Evolutionary conservation across 441 rosid genomes (phyloP), one percentile per base, ranked within the genome.

Genomic region (Isatis lusitanica): DNA sequence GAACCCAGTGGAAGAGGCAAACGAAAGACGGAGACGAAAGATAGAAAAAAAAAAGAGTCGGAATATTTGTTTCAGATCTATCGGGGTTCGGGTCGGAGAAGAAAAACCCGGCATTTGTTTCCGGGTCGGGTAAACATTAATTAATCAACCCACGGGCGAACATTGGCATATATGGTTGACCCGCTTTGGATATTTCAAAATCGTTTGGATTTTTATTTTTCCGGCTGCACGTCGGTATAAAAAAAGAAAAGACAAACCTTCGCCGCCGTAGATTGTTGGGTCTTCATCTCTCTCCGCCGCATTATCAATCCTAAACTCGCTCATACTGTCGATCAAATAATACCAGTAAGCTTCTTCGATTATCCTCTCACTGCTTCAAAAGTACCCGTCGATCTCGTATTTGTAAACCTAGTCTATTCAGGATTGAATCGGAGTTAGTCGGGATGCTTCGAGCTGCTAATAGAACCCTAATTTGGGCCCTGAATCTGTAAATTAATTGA

Each of bases 1-100:
- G 67, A 65, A 48, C 43, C 21, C 24, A 51, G 46, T 10, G 17
- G 3, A 62, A 18, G 64, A 73, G 36, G 28, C 56, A 53, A 43
- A 40, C 40, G 69, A 12, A 17, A 13, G 62, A 58, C 11, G 36
- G 9, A 17, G 63, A 58, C 18, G 63, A 4, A 58, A 12, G 55
- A 42, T 21, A 21, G 24, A 21, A 52, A 7, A 15, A 31, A 3
- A 12, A 31, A 3, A 12, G 53, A 24, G 43, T 50, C 56, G 21
- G 67, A 70, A 64, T 55, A n/a, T 57, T 63, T 30, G 67, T 18
- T 42, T 56, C 75, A 70, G 79, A 76, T 70, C 79, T 70, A 31
- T 38, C 58, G 67, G 10, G 2, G 15, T 17, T 26, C 35, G 36
- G 39, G 39, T 56, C 71, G 53, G 67, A 76, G 66, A 52, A 70